phyloP scores from a whole-genome alignment of 148 eudicot species.

The Spergularia bocconei region DNA sequence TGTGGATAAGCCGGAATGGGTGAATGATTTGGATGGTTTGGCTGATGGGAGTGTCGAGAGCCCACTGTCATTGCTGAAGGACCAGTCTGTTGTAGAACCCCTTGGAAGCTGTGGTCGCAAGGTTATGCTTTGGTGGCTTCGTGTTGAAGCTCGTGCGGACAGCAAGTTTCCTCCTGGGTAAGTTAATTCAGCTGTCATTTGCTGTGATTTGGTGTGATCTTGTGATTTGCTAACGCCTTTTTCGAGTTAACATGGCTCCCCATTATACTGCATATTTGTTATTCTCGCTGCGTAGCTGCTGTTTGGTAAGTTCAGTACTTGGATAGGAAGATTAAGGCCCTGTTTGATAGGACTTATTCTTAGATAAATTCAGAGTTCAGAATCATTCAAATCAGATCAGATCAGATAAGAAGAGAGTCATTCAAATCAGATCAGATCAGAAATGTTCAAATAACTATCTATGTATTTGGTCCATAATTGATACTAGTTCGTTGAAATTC shows the following conservation, averaged over 20 bases:
- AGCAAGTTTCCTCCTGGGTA: conserved; percentile 93
- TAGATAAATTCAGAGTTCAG: no score
- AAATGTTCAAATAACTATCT: no score
- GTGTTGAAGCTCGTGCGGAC: conserved; percentile 96
- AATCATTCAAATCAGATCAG: no score
- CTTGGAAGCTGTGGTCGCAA: conserved; percentile 95
- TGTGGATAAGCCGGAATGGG: conserved; percentile 70
- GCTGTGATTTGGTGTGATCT: conserved; percentile 14
- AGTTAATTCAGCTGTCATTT: conserved; percentile 37
- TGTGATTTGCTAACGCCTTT: conserved; percentile 7
- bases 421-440: no score
- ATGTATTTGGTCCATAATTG: no score
- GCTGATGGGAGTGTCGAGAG: conserved; percentile 55
- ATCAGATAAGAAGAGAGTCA: no score
- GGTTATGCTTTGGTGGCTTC: conserved; percentile 97
- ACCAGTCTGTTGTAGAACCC: conserved; percentile 78
- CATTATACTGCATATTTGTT: background rate
- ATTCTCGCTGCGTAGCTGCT: no score
- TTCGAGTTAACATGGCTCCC: background rate
- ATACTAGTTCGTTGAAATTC: no score
- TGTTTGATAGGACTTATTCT: no score
- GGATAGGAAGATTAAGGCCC: no score
- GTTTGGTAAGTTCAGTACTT: no score
- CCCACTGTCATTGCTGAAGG: conserved; percentile 70
- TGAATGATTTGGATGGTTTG: conserved; percentile 61